These are phyloP conservation scores for Meira miltonrushii DNA, from an alignment of 1,284 basidiomycete species.

Conservation along the genomic window DNA sequence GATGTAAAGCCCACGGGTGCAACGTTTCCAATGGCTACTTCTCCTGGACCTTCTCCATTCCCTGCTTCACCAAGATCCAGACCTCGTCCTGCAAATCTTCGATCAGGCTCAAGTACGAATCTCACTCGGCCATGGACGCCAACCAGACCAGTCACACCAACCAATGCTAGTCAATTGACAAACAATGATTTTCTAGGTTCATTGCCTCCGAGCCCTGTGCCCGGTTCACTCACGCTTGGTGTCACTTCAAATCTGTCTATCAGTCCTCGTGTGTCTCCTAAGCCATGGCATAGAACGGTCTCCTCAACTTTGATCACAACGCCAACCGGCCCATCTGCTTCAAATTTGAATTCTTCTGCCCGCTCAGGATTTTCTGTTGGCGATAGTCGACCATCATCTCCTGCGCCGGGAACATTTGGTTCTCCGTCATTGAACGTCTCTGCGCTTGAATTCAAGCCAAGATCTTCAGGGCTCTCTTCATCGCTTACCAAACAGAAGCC, in stretches of 20 bases:
- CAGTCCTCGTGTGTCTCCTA: constrained; percentile 8
- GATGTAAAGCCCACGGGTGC: constrained; percentile 31
- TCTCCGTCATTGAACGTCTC: constrained; percentile 46
- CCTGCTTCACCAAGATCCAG: constrained; percentile 8
- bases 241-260: neutral
- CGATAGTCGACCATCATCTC: constrained; percentile 31
- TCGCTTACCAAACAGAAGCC: neutral
- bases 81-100: constrained; percentile 27
- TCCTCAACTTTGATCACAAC: neutral
- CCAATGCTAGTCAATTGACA: neutral
- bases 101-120: constrained; percentile 18
- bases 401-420: constrained; percentile 24
- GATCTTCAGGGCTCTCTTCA: constrained; percentile 9
- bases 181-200: neutral
- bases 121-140: constrained; percentile 27
- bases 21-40: constrained; percentile 21
- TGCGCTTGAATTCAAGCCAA: constrained; percentile 43
- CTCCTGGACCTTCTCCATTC: constrained; percentile 20
- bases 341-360: neutral
- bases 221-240: neutral
- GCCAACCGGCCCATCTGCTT: neutral
- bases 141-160: constrained; percentile 17
- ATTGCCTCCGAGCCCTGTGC: neutral
- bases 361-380: neutral
- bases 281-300: constrained; percentile 1